phyloP scores from a whole-genome alignment of 495 filamentous ascomycete species.

The Penicillium daleae region DNA sequence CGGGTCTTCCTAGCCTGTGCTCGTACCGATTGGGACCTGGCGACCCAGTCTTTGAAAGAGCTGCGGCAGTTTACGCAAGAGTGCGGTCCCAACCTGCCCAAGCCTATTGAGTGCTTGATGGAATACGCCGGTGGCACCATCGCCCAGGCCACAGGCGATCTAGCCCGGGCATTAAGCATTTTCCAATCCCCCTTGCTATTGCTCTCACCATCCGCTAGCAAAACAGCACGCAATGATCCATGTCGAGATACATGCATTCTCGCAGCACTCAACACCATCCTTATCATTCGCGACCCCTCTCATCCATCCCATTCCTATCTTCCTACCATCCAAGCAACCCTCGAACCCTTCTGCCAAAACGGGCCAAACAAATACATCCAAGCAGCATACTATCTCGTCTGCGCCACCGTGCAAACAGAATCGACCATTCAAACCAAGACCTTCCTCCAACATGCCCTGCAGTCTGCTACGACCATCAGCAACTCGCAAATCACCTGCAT shows the following conservation, averaged over 20 bases:
- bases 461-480: slow-evolving; percentile 55
- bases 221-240: slow-evolving; percentile 53
- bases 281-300: slow-evolving; percentile 72
- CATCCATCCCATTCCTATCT: slow-evolving; percentile 54
- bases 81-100: slow-evolving; percentile 43
- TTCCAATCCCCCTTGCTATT: slow-evolving; percentile 65
- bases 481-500: slow-evolving; percentile 80
- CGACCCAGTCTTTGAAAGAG: slow-evolving; percentile 47
- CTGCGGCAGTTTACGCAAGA: slow-evolving; percentile 42
- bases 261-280: slow-evolving; percentile 76
- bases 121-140: slow-evolving; percentile 77
- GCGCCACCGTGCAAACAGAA: slow-evolving; percentile 64
- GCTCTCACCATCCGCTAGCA: slow-evolving; percentile 48
- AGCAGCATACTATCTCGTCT: slow-evolving; percentile 77
- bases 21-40: slow-evolving; percentile 65
- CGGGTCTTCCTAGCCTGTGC: slow-evolving; percentile 61
- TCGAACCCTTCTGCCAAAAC: slow-evolving; percentile 68
- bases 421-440: slow-evolving; percentile 75
- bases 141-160: slow-evolving; percentile 75
- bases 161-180: slow-evolving; percentile 64
- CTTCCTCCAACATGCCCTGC: slow-evolving; percentile 69
- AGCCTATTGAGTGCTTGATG: slow-evolving; percentile 49
- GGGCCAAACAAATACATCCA: slow-evolving; percentile 74
- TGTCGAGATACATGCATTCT: slow-evolving; percentile 74
- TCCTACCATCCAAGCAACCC: slow-evolving; percentile 58